Conservation (phyloP, 2,329 filamentous ascomycete species). For the Plenodomus lindquistii region DNA sequence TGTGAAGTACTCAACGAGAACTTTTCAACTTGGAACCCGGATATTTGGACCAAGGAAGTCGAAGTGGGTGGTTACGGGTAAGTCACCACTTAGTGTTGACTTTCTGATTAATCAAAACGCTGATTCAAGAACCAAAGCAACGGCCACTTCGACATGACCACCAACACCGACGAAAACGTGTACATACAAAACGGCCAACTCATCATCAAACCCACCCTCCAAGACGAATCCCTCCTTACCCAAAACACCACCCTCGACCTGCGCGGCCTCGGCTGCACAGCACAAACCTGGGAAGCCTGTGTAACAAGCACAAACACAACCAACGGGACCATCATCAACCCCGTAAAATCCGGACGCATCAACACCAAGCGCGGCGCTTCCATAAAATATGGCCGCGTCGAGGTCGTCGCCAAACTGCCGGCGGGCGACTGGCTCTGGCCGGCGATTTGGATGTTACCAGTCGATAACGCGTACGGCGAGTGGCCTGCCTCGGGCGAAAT, state of each 20-base stretch:
- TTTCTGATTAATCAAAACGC: conserved; percentile 33
- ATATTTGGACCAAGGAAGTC: conserved; percentile 74
- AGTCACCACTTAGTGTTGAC: conserved; percentile 39
- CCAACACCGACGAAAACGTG: conserved; percentile 71
- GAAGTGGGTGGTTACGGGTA: conserved; percentile 77
- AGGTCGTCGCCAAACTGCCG: conserved; percentile 77
- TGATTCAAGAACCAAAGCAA: conserved; percentile 57
- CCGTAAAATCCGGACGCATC: conserved; percentile 76
- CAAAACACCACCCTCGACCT: conserved; percentile 71
- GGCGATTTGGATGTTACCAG: conserved; percentile 88
- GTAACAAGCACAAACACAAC: conserved; percentile 75
- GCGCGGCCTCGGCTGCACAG: conserved; percentile 69
- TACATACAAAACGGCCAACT: conserved; percentile 71
- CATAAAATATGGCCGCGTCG: conserved; percentile 80
- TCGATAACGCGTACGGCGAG: conserved; percentile 69
- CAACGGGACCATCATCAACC: conserved; percentile 76
- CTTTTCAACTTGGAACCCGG: conserved; percentile 62
- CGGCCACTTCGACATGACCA: conserved; percentile 80
- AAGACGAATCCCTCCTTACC: conserved; percentile 68
- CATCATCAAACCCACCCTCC: conserved; percentile 76
- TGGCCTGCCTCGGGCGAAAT: conserved; percentile 86
- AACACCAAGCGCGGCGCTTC: conserved; percentile 70
- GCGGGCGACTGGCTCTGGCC: conserved; percentile 87
- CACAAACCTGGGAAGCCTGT: conserved; percentile 62
- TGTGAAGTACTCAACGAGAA: conserved; percentile 69